These are phyloP conservation scores for Diplodia mutila DNA, from an alignment of 2,329 filamentous ascomycete species.

Conservation along the genomic window DNA sequence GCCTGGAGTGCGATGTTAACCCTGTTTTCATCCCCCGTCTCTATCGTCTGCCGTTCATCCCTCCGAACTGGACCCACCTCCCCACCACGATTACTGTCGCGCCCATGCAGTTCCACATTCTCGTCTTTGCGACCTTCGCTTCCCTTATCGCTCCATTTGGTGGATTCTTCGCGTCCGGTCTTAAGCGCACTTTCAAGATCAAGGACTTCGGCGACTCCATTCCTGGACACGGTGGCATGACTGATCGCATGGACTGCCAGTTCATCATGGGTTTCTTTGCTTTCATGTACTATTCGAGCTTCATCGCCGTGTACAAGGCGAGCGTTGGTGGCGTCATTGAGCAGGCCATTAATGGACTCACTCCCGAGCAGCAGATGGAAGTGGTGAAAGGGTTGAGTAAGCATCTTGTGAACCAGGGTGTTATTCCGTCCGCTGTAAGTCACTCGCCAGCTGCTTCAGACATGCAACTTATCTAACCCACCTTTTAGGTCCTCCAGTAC, in stretches of 20 bases:
- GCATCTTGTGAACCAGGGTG: conserved; percentile 66
- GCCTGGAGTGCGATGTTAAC: conserved; percentile 86
- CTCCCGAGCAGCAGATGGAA: conserved; percentile 86
- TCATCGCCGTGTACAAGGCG: conserved; percentile 86
- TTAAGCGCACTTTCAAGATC: conserved; percentile 99
- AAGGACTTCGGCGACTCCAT: conserved; percentile 99
- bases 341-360: conserved; percentile 85
- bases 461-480: background rate
- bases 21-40: conserved; percentile 82
- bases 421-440: conserved; percentile 57
- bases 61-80: conserved; percentile 68
- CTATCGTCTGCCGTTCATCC: conserved; percentile 66
- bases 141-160: conserved; percentile 97
- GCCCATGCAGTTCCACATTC: conserved; percentile 91
- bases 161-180: conserved; percentile 95
- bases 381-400: conserved; percentile 65
- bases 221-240: conserved; percentile 96
- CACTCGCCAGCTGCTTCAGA: background rate
- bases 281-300: conserved; percentile 98
- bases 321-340: conserved; percentile 88
- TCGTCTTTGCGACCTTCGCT: conserved; percentile 89
- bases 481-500: conserved; percentile 27
- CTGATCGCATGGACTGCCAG: conserved; percentile 98
- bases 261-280: conserved; percentile 99
- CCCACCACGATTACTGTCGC: conserved; percentile 74